These are phyloP conservation scores for Trichomonas vaginalis DNA, from an alignment of 208 protist species.

Conservation along the genomic window DNA sequence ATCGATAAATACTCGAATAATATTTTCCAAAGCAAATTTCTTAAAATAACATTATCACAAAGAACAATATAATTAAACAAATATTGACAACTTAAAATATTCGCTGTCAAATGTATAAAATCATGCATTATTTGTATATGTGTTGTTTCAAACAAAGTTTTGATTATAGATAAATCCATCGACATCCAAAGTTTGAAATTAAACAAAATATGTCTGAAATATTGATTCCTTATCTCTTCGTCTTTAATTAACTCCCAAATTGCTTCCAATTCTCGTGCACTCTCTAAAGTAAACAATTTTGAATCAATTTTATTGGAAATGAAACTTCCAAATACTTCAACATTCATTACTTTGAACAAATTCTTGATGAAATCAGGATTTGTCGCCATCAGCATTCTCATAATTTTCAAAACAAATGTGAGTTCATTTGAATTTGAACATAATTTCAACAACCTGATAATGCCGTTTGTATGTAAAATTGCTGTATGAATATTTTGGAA, in stretches of 20 bases:
- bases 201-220: neutral
- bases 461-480: neutral
- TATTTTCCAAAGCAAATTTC: neutral
- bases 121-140: neutral
- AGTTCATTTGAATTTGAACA: neutral
- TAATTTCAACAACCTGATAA: neutral
- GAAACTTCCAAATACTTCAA: neutral
- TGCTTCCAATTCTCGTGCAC: neutral
- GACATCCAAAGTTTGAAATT: neutral
- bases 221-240: neutral
- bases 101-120: neutral
- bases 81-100: neutral
- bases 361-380: neutral
- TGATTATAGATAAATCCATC: neutral
- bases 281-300: neutral
- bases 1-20: neutral
- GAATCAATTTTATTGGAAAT: neutral
- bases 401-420: neutral
- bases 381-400: neutral
- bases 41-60: neutral
- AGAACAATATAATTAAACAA: neutral
- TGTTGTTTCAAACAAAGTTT: neutral
- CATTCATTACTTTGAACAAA: neutral
- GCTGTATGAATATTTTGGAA: neutral
- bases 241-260: neutral